Conservation (phyloP, 2,329 filamentous ascomycete species). For the Didymella lethalis region DNA sequence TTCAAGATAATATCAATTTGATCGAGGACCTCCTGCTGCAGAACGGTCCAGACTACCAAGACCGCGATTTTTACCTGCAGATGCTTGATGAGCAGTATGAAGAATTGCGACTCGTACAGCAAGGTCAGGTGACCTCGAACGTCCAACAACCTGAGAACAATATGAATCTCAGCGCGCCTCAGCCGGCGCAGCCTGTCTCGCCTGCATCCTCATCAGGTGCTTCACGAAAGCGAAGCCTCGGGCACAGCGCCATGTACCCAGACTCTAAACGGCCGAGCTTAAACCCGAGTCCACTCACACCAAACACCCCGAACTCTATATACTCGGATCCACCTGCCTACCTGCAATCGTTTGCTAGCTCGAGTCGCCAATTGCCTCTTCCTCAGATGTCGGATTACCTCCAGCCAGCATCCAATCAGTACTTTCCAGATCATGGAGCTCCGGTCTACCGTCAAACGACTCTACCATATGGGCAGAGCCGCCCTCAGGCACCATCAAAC, state of each 20-base stretch:
- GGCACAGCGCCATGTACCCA: conserved; percentile 23
- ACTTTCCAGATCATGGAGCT: background rate
- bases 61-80: conserved; percentile 14
- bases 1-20: conserved; percentile 15
- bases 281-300: conserved; percentile 33
- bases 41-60: conserved; percentile 7
- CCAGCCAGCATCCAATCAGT: background rate
- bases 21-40: conserved; percentile 15
- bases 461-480: conserved; percentile 6
- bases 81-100: conserved; percentile 19
- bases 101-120: background rate
- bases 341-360: conserved; percentile 14
- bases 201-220: conserved; percentile 13
- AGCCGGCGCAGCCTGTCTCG: conserved; percentile 3
- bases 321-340: conserved; percentile 3
- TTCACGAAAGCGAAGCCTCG: conserved; percentile 39
- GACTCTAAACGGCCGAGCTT: conserved; percentile 39
- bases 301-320: conserved; percentile 32
- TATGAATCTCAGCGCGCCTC: background rate
- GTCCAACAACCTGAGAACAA: background rate
- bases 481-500: background rate
- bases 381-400: background rate
- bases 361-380: conserved; percentile 11
- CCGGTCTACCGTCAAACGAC: conserved; percentile 1
- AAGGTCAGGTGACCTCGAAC: background rate